Evolutionary conservation across 768 basidiomycete genomes (phyloP), one percentile per base, ranked within the genome.

Genomic region (Boletus sp.): DNA sequence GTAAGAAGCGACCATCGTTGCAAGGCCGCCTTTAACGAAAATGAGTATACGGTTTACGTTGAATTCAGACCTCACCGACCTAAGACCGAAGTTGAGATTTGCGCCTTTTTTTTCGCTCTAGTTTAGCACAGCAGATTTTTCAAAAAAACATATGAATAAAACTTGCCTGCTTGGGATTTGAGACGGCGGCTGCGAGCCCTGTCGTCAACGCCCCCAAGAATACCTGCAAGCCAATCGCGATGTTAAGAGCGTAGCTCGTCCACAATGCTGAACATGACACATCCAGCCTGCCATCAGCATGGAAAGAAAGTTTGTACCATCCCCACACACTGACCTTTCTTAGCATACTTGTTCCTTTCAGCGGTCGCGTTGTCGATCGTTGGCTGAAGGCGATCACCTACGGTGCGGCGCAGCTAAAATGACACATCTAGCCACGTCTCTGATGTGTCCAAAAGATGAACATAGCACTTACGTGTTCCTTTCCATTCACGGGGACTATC

Each of bases 1-100:
- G 67, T 85, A 90, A 2, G 87, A 84, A 17, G 88, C 87, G 14
- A 84, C 78, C 19, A 89, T 21, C 0, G 88, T 90, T 4, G 87
- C 69, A 11, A 85, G 53, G n/a, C 83, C 87, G 32, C 88, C 85
- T 83, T 17, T 0, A 49, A 21, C 19, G 7, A 38, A 30, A 17
- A 17, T 59, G 29, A 50, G 44, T 7, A 1, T 6, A 35, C 19
- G 39, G 21, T 9, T 32, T 29, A 32, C 1, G 8, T 33, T 5
- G 25, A 56, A 27, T 43, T 3, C 9, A 32, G 32, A 32, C 11
- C 15, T 25, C 44, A 63, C 72, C 8, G 0, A 74, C 73, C 79
- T 34, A 80, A 69, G 32, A 77, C 41, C 4, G 77, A 62, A 17
- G 74, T 75, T 15, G 70, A 67, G 27, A 79, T 56, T 21, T 74